phyloP scores from a whole-genome alignment of 768 basidiomycete species.

The Podaxis sp. region DNA sequence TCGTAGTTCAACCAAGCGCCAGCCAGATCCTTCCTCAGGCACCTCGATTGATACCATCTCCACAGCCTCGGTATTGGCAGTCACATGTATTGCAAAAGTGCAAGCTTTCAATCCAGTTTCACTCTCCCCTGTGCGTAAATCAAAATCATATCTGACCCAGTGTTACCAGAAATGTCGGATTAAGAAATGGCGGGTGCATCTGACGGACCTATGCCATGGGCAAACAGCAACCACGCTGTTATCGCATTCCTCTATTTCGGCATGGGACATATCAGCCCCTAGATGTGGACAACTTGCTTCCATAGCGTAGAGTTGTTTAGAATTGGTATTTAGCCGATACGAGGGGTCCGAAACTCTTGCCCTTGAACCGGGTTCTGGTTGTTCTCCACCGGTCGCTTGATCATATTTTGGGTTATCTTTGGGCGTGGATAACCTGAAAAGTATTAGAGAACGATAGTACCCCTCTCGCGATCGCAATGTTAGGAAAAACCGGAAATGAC shows the following conservation, averaged over 20 bases:
- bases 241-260: constrained; percentile 71
- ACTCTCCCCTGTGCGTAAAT: constrained; percentile 64
- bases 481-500: constrained; percentile 56
- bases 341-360: constrained; percentile 12
- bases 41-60: constrained; percentile 57
- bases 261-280: constrained; percentile 76
- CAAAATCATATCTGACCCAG: constrained; percentile 62
- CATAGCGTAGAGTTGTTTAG: constrained; percentile 66
- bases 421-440: constrained; percentile 53
- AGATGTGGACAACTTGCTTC: constrained; percentile 79
- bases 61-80: constrained; percentile 30
- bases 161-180: background rate
- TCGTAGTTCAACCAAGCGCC: constrained; percentile 62
- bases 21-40: constrained; percentile 48
- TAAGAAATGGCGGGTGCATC: background rate
- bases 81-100: constrained; percentile 56
- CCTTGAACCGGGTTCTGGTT: background rate
- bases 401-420: constrained; percentile 10
- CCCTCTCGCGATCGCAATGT: constrained; percentile 58
- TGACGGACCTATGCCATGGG: constrained; percentile 65
- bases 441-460: constrained; percentile 55
- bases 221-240: constrained; percentile 60
- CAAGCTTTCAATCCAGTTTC: constrained; percentile 68
- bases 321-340: constrained; percentile 14
- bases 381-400: constrained; percentile 3